phyloP scores from a whole-genome alignment of 2,329 filamentous ascomycete species.

The Penicillium sp. region DNA sequence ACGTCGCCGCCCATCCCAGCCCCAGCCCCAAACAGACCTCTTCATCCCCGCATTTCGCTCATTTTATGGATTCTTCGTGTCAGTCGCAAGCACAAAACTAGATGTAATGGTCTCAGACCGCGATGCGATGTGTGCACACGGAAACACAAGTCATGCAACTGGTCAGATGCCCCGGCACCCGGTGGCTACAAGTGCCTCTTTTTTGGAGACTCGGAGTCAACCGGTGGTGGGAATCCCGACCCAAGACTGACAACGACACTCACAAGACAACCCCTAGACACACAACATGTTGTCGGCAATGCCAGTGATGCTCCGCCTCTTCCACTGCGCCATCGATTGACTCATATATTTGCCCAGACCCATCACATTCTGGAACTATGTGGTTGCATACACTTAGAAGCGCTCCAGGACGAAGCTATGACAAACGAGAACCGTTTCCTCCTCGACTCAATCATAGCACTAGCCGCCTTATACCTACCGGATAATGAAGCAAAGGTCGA shows the following conservation, averaged over 20 bases:
- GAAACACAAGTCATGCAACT: background rate
- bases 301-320: background rate
- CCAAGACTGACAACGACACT: background rate
- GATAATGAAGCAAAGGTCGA: background rate
- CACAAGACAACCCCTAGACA: background rate
- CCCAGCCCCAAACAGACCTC: too few species aligned
- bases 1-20: background rate
- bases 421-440: background rate
- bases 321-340: background rate
- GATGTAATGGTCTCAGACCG: background rate
- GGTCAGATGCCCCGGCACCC: background rate
- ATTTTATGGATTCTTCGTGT: too few species aligned
- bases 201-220: background rate
- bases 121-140: background rate
- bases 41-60: too few species aligned
- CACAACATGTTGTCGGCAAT: background rate
- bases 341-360: background rate
- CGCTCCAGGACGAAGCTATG: background rate
- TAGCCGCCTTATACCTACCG: background rate
- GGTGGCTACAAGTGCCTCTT: background rate
- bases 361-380: background rate
- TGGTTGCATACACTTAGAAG: background rate
- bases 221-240: background rate
- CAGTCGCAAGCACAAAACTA: background rate
- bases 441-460: background rate